Base-by-base conservation (phyloP, 2,329 filamentous ascomycete species). In the Curvularia sp. region DNA sequence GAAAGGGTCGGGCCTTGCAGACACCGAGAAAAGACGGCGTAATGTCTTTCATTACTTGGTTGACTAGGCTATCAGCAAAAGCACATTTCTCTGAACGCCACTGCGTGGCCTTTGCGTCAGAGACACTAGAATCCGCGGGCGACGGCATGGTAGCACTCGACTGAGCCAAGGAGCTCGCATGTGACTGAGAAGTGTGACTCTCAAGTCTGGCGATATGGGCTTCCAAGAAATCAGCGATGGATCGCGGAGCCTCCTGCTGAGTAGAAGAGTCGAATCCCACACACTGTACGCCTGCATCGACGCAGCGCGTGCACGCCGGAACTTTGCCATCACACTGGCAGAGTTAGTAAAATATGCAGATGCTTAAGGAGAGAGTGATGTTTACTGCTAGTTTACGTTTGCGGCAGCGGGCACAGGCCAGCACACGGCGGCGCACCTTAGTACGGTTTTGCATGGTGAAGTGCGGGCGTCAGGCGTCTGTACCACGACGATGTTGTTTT, bases 21-120 rank as follows among this genome's bases (percentile, higher is more conserved):
- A 77, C 68, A 46, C 74, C 74, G 12, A 77, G 73, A 54, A 77
- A 77, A 1, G 67, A 65, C 27, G 74, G 73, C 7, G 73, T 75
- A 43, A 73, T 72, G 56, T 77, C 74, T 36, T 72, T 65, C 69
- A 77, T 74, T 51, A 70, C 70, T 48, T 71, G 66, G 52, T 72
- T 74, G 41, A 76, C 72, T 8, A 74, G 69, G 50, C 59, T 61
- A 53, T 73, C 71, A 41, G 73, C 65, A 42, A 69, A 72, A 28
- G 72, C 65, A 52, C 70, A 68, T 39, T 68, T 74, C 10, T 75
- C 70, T 3, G 46, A 38, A 12, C 50, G 54, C 61, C 59, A 63
- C 12, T 54, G 49, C n/a, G 21, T 53, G 4, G 61, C 36, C 21
- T 56, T 53, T 18, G 61, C 53, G 13, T 74, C 71, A 38, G 67